Conservation (phyloP, 495 filamentous ascomycete species). For the Monascus purpureus region DNA sequence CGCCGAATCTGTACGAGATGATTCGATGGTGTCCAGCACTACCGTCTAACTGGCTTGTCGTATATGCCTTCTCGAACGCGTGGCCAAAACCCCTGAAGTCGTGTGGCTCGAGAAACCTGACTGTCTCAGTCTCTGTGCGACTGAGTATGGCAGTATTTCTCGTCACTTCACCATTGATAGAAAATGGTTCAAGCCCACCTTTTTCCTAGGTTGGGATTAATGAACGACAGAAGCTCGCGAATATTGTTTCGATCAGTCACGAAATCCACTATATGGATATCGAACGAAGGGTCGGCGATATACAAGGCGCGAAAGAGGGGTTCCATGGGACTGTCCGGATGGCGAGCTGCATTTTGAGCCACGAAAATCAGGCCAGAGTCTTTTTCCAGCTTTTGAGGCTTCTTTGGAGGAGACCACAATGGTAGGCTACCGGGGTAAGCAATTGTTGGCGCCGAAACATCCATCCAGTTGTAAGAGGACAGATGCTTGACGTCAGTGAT, state of each 20-base stretch:
- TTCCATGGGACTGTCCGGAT: constrained; percentile 28
- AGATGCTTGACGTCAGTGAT: constrained; percentile 28
- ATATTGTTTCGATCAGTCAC: constrained; percentile 40
- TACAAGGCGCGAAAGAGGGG: constrained; percentile 36
- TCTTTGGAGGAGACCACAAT: constrained; percentile 5
- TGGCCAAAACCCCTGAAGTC: constrained; percentile 33
- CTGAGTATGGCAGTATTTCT: constrained; percentile 28
- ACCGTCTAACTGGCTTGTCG: constrained; percentile 15
- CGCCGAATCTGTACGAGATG: constrained; percentile 30
- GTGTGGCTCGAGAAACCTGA: constrained; percentile 12
- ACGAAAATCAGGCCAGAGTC: constrained; percentile 10
- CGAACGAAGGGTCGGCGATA: constrained; percentile 24
- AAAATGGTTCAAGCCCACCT: constrained; percentile 17
- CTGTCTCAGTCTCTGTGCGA: constrained; percentile 19
- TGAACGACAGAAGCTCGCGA: constrained; percentile 35
- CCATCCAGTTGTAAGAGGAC: constrained; percentile 38
- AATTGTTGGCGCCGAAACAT: constrained; percentile 14
- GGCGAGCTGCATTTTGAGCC: constrained; percentile 10
- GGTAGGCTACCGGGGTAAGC: constrained; percentile 11
- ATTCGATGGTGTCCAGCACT: constrained; percentile 37
- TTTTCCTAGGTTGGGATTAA: constrained; percentile 14
- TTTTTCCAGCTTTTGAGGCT: constrained; percentile 2
- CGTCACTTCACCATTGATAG: constrained; percentile 28
- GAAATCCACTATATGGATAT: constrained; percentile 27
- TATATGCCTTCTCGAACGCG: constrained; percentile 37